Evolutionary conservation across 164 flowering plant species (phyloP), one percentile per base, ranked within the genome.

Genomic region (Sedum album): DNA sequence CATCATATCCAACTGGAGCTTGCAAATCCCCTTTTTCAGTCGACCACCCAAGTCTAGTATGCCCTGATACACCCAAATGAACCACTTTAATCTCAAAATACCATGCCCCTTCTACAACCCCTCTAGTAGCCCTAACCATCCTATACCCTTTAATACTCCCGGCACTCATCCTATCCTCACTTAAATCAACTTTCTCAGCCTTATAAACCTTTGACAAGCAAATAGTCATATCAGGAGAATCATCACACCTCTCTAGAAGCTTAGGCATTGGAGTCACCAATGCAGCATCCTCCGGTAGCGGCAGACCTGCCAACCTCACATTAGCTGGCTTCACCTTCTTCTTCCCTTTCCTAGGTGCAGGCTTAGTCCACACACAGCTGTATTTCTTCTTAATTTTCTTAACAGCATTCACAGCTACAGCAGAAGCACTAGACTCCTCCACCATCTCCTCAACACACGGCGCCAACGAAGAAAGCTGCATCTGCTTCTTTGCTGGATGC

Each of bases 1-100:
- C 89, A 80, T 92, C 97, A 41, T 88, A 95, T 39, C 99, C 99
- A 4, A 95, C 99, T 0, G 99, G 99, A 1, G 97, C 97, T 81
- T 95, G 99, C 84, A 95, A 80, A 69, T 95, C 97, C 72, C 97
- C 99, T 46, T 90, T 91, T 77, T 92, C 97, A 10, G 83, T 92
- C 11, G 97, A 80, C 94, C 96, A 95, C n/a, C 99, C 99, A 0
- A 95, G 77, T 70, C 99, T 80, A 2, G 94, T 88, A 71, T 95
- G 99, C 73, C 99, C 99, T 0, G 87, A 80, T 31, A 83, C 94
- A 33, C 99, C 99, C 77, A 95, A 80, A 30, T 72, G 75, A 70
- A 72, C 79, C 60, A 92, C 85, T 77, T 71, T 90, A 41, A 92
- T 90, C 76, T 95, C 99, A 63, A 86, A 92, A 73, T 86, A 95